phyloP scores from a whole-genome alignment of 805 yeast genomes.

The Ogataea saltuana region DNA sequence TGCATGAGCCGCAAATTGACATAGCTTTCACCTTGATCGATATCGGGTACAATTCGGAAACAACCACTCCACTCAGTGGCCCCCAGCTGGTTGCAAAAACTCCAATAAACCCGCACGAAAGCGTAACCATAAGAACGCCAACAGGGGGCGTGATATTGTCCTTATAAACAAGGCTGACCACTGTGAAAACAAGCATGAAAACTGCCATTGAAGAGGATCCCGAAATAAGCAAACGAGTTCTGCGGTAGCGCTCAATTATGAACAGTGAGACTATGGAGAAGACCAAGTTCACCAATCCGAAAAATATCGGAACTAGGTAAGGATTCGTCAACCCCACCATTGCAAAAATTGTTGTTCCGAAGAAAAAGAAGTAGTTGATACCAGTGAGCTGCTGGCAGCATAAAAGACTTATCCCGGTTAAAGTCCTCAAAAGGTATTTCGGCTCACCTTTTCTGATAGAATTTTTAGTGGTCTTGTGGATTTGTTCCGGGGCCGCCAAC shows the following conservation, averaged over 20 bases:
- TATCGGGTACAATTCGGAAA: constrained; percentile 65
- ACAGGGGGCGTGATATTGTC: constrained; percentile 42
- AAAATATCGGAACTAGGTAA: constrained; percentile 54
- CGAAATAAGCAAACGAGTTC: constrained; percentile 45
- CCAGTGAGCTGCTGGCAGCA: constrained; percentile 57
- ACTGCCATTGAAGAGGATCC: constrained; percentile 53
- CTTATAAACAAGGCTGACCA: constrained; percentile 50
- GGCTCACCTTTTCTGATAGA: constrained; percentile 34
- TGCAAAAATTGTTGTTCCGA: constrained; percentile 58
- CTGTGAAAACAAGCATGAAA: constrained; percentile 57
- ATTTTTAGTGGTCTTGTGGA: constrained; percentile 3
- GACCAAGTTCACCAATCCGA: constrained; percentile 54
- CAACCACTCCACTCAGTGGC: constrained; percentile 65
- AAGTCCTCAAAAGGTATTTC: constrained; percentile 28
- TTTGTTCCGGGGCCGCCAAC: too few relatives aligned
- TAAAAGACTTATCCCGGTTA: constrained; percentile 33
- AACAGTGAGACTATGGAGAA: constrained; percentile 51
- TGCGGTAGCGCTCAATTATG: constrained; percentile 48
- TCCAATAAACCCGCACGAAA: constrained; percentile 58
- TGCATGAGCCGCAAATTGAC: constrained; percentile 58
- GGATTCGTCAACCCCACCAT: constrained; percentile 54
- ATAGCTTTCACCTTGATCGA: constrained; percentile 56
- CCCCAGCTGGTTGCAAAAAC: constrained; percentile 75
- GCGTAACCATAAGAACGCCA: constrained; percentile 52
- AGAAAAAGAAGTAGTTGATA: constrained; percentile 67